Base-by-base conservation (phyloP, 164 flowering plant species). In the Tetracentron sinense region DNA sequence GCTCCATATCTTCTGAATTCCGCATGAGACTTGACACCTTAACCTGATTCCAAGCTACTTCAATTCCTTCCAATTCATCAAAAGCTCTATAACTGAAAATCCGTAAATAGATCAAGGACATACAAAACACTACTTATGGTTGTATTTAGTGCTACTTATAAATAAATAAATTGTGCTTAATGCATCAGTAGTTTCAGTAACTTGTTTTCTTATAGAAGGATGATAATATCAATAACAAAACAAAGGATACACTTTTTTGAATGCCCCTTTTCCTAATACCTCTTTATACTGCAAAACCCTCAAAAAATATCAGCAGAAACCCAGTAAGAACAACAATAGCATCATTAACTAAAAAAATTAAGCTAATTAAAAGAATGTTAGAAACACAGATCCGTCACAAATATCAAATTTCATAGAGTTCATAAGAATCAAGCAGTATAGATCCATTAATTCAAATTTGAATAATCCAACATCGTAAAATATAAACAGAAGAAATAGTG, bases 1-100 rank as follows among this genome's bases (percentile, higher is more conserved):
- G 92, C 59, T 95, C 99, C 74, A 90, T 65, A 65, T 92, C 97
- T 17, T 78, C 94, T 0, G 87, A 72, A 54, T 83, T 76, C 14
- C 85, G 75, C 74, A 95, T 72, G 22, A 90, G 79, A 71, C 88
- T 98, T 7, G 85, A 73, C 57, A 92, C 79, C 74, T 83, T 95
- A 54, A 92, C 82, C 77, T 95, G 98, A 81, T 95, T 92, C 99
- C 99, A 95, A 16, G 99, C 99, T 58, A 95, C 98, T 78, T 92
- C 99, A 22, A 95, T 85, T 29, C 99, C 99, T 78, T 92, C 99
- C 71, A 70, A 64, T 76, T 92, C 95, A 79, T 95, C 99, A 82
- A 95, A 95, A 46, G 89, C 98, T 74, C 81, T 84, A 65, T 92
- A 92, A 55, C 99, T 95, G 65, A 48, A 72, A 64, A 25, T 52